Conservation (phyloP, 1,284 basidiomycete genomes). For the Heterobasidion annosum region DNA sequence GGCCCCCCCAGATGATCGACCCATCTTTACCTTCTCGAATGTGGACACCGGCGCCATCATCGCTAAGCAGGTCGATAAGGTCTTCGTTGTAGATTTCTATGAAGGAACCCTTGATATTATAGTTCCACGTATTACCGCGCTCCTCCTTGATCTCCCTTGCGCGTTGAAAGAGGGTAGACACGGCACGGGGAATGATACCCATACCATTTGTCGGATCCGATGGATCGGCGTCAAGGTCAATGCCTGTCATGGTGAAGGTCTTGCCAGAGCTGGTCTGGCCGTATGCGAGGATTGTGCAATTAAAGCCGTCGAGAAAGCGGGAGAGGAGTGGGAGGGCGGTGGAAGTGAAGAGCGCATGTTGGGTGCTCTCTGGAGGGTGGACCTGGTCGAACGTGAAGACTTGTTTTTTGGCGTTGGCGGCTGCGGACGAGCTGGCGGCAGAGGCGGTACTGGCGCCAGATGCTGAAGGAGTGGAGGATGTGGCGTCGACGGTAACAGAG, state of each 20-base stretch:
- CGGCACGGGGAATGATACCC: slow-evolving; percentile 94
- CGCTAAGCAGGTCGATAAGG: slow-evolving; percentile 81
- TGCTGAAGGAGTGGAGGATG: slow-evolving; percentile 35
- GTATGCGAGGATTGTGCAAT: slow-evolving; percentile 96
- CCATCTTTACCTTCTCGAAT: slow-evolving; percentile 97
- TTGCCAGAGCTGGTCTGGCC: slow-evolving; percentile 97
- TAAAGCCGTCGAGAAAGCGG: slow-evolving; percentile 92
- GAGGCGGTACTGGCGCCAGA: slow-evolving; percentile 33
- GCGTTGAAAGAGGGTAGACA: slow-evolving; percentile 82
- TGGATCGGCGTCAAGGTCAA: slow-evolving; percentile 78
- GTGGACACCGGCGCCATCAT: slow-evolving; percentile 65
- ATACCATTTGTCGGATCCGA: slow-evolving; percentile 67
- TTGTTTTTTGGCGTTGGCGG: slow-evolving; percentile 67
- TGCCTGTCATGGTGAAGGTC: slow-evolving; percentile 94
- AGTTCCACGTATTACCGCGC: slow-evolving; percentile 65
- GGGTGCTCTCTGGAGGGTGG: slow-evolving; percentile 73
- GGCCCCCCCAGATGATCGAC: slow-evolving; percentile 93
- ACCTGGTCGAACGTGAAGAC: slow-evolving; percentile 93
- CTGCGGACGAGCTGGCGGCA: slow-evolving; percentile 41
- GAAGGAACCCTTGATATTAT: slow-evolving; percentile 76
- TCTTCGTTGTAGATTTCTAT: slow-evolving; percentile 99
- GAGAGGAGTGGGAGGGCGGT: slow-evolving; percentile 83
- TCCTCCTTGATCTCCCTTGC: slow-evolving; percentile 73
- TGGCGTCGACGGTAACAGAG: slow-evolving; percentile 69
- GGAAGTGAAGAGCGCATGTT: slow-evolving; percentile 77